Conservation (phyloP, 2,329 filamentous ascomycete genomes). For the Metarhizium rileyi region DNA sequence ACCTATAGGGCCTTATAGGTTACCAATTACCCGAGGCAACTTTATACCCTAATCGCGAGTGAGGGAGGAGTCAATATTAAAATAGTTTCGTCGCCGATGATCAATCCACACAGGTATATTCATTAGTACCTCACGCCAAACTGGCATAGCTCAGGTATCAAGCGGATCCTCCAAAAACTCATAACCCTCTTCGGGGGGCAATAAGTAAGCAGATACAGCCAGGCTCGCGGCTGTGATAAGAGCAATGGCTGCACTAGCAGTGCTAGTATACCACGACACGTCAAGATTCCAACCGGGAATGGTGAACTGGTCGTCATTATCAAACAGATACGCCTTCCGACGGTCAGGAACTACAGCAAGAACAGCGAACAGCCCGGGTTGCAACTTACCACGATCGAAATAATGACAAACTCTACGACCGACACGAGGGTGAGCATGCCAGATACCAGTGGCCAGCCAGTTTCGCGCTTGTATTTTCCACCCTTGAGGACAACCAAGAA, state of each 20-base stretch:
- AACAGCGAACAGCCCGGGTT: too few relatives aligned
- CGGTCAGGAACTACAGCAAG: too few relatives aligned
- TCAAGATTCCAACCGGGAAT: slow-evolving; percentile 72
- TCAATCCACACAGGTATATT: too few relatives aligned
- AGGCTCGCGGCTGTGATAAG: slow-evolving; percentile 48
- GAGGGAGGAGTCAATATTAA: too few relatives aligned
- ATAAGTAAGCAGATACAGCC: slow-evolving; percentile 53
- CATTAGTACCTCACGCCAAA: background rate
- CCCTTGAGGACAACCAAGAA: slow-evolving; percentile 70
- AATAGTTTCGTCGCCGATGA: too few relatives aligned
- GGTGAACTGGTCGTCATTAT: slow-evolving; percentile 75
- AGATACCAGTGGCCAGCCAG: slow-evolving; percentile 70
- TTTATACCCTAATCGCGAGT: too few relatives aligned
- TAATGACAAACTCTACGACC: slow-evolving; percentile 62
- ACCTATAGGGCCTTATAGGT: too few relatives aligned
- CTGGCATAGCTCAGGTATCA: slow-evolving; percentile 34
- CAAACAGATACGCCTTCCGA: slow-evolving; percentile 77
- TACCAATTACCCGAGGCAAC: too few relatives aligned
- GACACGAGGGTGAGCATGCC: slow-evolving; percentile 56
- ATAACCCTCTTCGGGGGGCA: slow-evolving; percentile 79
- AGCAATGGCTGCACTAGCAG: slow-evolving; percentile 43
- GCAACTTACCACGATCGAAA: slow-evolving; percentile 69
- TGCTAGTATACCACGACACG: slow-evolving; percentile 65
- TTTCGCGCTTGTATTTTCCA: slow-evolving; percentile 69
- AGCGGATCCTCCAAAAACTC: slow-evolving; percentile 50